A percentile compares a stretch with the other conserved stretches of the same genome.
Conservation (phyloP, 331 rosid genomes). For the Saraca asoca region DNA sequence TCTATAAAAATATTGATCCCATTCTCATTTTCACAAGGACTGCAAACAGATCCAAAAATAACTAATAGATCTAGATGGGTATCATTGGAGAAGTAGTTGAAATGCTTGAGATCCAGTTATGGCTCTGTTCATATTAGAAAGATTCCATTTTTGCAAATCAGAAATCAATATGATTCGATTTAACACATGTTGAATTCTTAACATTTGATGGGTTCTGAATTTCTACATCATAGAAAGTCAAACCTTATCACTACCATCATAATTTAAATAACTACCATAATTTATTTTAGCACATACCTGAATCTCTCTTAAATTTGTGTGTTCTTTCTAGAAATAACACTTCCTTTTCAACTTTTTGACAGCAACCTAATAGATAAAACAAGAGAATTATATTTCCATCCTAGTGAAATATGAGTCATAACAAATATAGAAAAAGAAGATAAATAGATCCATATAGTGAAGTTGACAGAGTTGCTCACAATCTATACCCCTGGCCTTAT, state of each 20-base stretch:
- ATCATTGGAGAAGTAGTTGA: background rate
- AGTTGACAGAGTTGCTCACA: conserved; percentile 52
- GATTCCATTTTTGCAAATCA: background rate
- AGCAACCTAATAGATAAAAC: conserved; percentile 62
- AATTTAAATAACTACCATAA: too few species aligned
- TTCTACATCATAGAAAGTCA: too few species aligned
- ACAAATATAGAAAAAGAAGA: conserved; percentile 18
- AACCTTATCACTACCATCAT: background rate
- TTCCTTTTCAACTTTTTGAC: conserved; percentile 84
- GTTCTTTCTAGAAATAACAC: conserved; percentile 85
- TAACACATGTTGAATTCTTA: too few species aligned
- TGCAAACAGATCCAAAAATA: conserved; percentile 35
- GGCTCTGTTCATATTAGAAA: too few species aligned
- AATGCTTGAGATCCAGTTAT: conserved; percentile 33
- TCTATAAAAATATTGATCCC: background rate
- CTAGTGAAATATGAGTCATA: background rate
- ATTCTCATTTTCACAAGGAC: conserved; percentile 19
- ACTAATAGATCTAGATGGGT: conserved; percentile 37
- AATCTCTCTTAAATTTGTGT: conserved; percentile 70
- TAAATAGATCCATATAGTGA: conserved; percentile 9
- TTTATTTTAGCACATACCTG: conserved; percentile 56
- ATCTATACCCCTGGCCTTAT: conserved; percentile 73
- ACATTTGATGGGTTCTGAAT: too few species aligned
- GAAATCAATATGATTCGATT: too few species aligned
- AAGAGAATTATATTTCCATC: too few species aligned